Evolutionary conservation across 2,329 filamentous ascomycete genomes (phyloP), one percentile per base, ranked within the genome.

Genomic region (Talaromyces sp.): DNA sequence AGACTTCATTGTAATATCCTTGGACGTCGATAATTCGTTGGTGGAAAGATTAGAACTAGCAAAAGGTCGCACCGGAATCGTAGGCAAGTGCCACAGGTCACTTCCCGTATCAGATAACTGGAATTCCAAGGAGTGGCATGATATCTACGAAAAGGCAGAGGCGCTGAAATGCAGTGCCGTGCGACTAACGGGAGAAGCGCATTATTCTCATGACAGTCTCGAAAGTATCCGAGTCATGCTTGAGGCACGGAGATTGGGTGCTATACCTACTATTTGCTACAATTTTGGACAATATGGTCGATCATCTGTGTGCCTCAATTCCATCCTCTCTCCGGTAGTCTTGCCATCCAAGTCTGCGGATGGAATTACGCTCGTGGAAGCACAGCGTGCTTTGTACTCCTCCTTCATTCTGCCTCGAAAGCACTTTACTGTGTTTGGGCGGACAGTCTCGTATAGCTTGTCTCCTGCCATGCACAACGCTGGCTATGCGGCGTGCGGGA

Each of bases 401-500:
- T 87, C 85, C 1, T 89, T 89, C 62, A 79, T 88, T 1, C 84
- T 87, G 57, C 87, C 91, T 47, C 82, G 87, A 0, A 86, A 92
- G 80, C 85, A 87, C 56, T 86, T 90, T 60, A 90, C 89, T 66
- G 87, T 92, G 36, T 85, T 92, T 57, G 90, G 90, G n/a, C 87
- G 85, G 60, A 87, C 87, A 60, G 85, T 90, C 9, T 84, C 82
- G 56, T 90, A 90, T 76, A 91, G 87, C 70, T 73, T 92, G 61
- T 92, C 89, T 0, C 89, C 90, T 1, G 87, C 87, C 6, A 92
- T 92, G 89, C 89, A 93, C 72, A 90, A 87, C 60, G 82, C 87
- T 5, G 89, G 89, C 0, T 86, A 90, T 62, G 79, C 81, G 58
- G 83, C 82, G 28, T 86, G 86, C 65, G 89, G 89, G 0, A 85